Base-by-base conservation (phyloP, 352 stramenopile genomes). In the Phytophthora ramorum region DNA sequence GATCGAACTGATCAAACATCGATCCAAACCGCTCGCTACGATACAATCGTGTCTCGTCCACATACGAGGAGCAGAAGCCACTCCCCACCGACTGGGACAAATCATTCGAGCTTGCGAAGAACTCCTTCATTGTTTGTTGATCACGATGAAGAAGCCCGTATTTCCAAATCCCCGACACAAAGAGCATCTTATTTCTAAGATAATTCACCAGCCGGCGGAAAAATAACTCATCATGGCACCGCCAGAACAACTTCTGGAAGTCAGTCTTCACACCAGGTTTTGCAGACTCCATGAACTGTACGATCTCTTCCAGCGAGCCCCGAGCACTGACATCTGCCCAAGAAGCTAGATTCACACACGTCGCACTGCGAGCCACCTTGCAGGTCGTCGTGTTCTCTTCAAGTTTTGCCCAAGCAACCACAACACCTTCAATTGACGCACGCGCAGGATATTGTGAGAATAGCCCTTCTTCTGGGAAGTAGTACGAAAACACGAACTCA, bases 391-490 rank as follows among this genome's bases (percentile, higher is more conserved):
- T 46, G 10, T 48, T 57, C 2, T 47, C 53, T 47, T 75, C 38
- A 7, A 59, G n/a, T 13, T 68, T 66, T 17, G 78, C 78, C 58
- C 60, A 85, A 3, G 66, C 72, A 40, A 91, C 66, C 3, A 89
- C 63, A 17, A 70, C 38, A 0, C 60, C 72, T 4, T 74, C 53
- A 14, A 84, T 48, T 8, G 79, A 75, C 8, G 78, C 76, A 16
- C 85, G 74, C 0, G 78, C 80, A 20, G 81, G 76, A 49, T 88
- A 91, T 34, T 89, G 78, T 2, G 62, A 41, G 44, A 87, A 92
- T 8, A 52, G 12, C 16, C 84, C 81, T 28, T 58, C 58, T 17
- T 59, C 28, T 3, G 84, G 78, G 55, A 91, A 92, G 64, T 90
- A 92, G 52, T 88, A 92, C 1, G 69, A 72, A 48, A 77, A 86